Percentiles rank a stretch among this genome's conserved stretches.
Evolutionary conservation across 179 eudicot species (phyloP).

Genomic region (Nepenthes alata): DNA sequence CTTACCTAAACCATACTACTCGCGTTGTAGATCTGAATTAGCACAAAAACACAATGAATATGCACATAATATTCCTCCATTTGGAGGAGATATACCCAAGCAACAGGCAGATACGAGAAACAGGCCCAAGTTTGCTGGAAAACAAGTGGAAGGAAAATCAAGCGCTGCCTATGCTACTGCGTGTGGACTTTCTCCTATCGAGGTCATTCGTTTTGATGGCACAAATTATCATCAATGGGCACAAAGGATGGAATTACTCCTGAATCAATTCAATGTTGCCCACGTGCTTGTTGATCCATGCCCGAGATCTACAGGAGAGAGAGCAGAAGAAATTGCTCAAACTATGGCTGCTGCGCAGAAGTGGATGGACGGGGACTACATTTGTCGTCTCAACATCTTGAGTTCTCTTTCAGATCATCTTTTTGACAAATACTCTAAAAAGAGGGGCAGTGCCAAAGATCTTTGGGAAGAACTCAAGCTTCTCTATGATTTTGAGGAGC

Average conservation of each 20-base stretch:
- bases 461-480: slow-evolving; percentile 67
- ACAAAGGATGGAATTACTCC: slow-evolving; percentile 39
- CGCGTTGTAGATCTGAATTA: slow-evolving; percentile 12
- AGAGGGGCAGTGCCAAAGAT: slow-evolving; percentile 39
- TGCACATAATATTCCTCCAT: slow-evolving; percentile 7
- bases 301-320: slow-evolving; percentile 33
- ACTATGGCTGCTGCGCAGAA: slow-evolving; percentile 29
- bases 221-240: slow-evolving; percentile 65
- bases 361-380: slow-evolving; percentile 54
- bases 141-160: slow-evolving; percentile 11
- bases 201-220: slow-evolving; percentile 52
- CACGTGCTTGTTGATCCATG: slow-evolving; percentile 59
- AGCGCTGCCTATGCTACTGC: slow-evolving; percentile 14
- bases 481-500: slow-evolving; percentile 40
- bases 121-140: slow-evolving; percentile 10
- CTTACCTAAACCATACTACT: slow-evolving; percentile 5
- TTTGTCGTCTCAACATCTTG: slow-evolving; percentile 57
- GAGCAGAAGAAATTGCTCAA: slow-evolving; percentile 16
- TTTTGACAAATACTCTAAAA: slow-evolving; percentile 32
- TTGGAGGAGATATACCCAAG: slow-evolving; percentile 6
- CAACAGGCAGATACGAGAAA: background rate
- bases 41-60: background rate
- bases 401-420: slow-evolving; percentile 57
- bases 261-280: slow-evolving; percentile 41
- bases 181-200: slow-evolving; percentile 33